phyloP scores from a whole-genome alignment of 1,284 basidiomycete genomes.

The Ceratobasidium sp. region DNA sequence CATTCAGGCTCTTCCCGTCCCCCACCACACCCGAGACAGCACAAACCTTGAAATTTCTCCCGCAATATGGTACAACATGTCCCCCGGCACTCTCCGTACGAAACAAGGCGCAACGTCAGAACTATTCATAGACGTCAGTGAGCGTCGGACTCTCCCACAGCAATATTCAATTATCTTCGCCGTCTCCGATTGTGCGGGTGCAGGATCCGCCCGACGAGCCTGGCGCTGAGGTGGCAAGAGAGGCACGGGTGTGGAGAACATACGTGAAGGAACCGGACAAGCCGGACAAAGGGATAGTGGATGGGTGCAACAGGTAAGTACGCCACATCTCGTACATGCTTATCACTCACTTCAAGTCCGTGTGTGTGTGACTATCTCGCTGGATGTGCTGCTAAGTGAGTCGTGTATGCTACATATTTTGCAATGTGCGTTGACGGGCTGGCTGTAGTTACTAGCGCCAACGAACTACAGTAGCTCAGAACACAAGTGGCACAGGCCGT shows the following conservation, averaged over 20 bases:
- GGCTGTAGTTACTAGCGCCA: neutral
- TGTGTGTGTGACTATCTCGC: neutral
- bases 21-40: too few relatives aligned
- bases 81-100: too few relatives aligned
- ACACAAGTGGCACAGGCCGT: neutral
- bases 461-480: too few relatives aligned
- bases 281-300: slow-evolving; percentile 16
- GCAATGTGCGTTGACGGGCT: too few relatives aligned
- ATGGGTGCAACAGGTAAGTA: slow-evolving; percentile 20
- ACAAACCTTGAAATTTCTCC: too few relatives aligned
- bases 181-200: neutral
- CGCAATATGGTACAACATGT: too few relatives aligned
- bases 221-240: slow-evolving; percentile 1
- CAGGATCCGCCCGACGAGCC: slow-evolving; percentile 6
- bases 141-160: too few relatives aligned
- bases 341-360: neutral
- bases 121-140: too few relatives aligned
- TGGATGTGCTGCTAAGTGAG: slow-evolving; percentile 8
- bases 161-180: too few relatives aligned
- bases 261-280: slow-evolving; percentile 27
- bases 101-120: too few relatives aligned
- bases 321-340: neutral
- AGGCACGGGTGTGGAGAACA: slow-evolving; percentile 18
- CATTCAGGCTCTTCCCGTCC: too few relatives aligned
- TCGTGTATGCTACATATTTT: too few relatives aligned